Evolutionary conservation across 2,329 filamentous ascomycete species (phyloP).

Genomic region (Clarireedia sp.): DNA sequence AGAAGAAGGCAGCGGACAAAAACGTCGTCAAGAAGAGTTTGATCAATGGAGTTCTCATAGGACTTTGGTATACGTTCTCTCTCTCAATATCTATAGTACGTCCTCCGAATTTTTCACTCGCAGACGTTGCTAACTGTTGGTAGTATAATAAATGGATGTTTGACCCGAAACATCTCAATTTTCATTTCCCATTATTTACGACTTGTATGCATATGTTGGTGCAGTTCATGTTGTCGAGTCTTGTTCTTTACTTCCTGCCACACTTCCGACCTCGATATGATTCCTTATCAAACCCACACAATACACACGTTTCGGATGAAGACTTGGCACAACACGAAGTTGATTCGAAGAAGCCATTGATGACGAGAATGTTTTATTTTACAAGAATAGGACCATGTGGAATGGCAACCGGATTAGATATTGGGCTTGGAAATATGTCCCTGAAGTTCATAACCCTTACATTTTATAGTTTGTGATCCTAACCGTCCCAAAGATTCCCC

Average conservation of each 20-base stretch:
- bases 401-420: conserved; percentile 86
- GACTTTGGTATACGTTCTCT: conserved; percentile 84
- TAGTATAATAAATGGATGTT: conserved; percentile 99
- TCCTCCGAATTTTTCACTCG: conserved; percentile 15
- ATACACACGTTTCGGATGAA: conserved; percentile 23
- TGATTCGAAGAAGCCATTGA: conserved; percentile 43
- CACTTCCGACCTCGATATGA: conserved; percentile 61
- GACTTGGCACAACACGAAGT: conserved; percentile 25
- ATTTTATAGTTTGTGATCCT: conserved; percentile 69
- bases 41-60: conserved; percentile 74
- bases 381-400: conserved; percentile 89
- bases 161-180: conserved; percentile 73
- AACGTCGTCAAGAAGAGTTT: conserved; percentile 60
- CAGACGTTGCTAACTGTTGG: conserved; percentile 7
- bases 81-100: conserved; percentile 84
- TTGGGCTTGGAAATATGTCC: conserved; percentile 91
- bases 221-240: conserved; percentile 71
- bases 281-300: conserved; percentile 29
- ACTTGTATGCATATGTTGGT: conserved; percentile 94
- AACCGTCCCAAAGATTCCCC: not conserved
- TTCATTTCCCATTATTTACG: conserved; percentile 90
- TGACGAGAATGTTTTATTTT: conserved; percentile 86
- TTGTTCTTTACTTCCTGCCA: conserved; percentile 76
- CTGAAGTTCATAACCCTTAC: conserved; percentile 94
- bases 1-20: conserved; percentile 69